Base-by-base conservation (phyloP, 1,284 basidiomycete species). In the Irpex lacteus region DNA sequence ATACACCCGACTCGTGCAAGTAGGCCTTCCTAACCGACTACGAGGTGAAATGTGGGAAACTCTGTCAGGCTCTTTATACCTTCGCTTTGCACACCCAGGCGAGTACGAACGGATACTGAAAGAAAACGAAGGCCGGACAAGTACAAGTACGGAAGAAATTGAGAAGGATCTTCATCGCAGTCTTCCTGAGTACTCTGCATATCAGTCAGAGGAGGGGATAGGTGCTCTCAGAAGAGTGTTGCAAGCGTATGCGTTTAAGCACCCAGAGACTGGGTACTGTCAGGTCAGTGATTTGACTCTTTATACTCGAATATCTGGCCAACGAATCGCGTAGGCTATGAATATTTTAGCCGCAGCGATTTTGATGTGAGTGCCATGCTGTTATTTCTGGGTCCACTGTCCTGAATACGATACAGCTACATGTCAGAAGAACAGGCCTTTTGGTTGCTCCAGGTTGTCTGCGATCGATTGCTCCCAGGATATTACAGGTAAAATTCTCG, bases 351-450 rank as follows among this genome's bases (percentile, higher is more conserved):
- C 89, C 1, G 95, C 95, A 19, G 95, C 95, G 15, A 90, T 97
- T 70, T 80, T 97, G 61, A 96, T 97, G 93, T 94, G 71, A 71
- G 87, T 68, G 8, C 9, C 15, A 15, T 74, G 5, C 9, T 3
- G 9, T 15, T 13, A 9, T 3, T 37, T 34, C 0, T 36, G 49
- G 8, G 40, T 2, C 15, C 37, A 11, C 34, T 38, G 32, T 63
- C 11, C 60, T 59, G 67, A 75, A 57, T 77, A 63, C 21, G 9
- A 36, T 63, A 18, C 68, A 96, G 94, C 70, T 99, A 98, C 76
- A 96, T 98, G 94, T 98, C 95, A 9, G 98, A 99, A 78, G 98
- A 99, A 74, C 98, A 99, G 77, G 92, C 96, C 36, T 99, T 99
- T 77, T 99, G 96, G 96, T 81, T 98, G 4, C 85, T 99, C 7